phyloP scores from a whole-genome alignment of 306 rosid species.

The Vigna radiata region DNA sequence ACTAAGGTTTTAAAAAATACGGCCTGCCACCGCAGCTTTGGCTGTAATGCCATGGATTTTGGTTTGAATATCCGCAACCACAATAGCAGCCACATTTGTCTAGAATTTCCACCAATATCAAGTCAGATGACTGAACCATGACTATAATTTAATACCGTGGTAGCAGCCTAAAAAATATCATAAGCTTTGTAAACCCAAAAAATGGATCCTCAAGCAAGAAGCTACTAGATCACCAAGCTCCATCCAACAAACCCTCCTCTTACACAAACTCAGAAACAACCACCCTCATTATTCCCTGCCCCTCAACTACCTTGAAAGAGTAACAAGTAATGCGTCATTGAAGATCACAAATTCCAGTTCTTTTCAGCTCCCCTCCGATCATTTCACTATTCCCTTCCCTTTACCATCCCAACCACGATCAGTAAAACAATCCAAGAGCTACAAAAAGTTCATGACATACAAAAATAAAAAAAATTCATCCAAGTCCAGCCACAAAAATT shows the following conservation, averaged over 20 bases:
- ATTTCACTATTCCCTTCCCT: constrained; percentile 9
- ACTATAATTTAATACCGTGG: background rate
- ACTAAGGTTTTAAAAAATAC: too few species aligned
- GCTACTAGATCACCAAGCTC: background rate
- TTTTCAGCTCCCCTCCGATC: constrained; percentile 10
- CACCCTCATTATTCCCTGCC: background rate
- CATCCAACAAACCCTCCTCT: background rate
- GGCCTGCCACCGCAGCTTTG: too few species aligned
- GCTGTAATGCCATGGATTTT: too few species aligned
- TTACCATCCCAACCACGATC: constrained; percentile 21
- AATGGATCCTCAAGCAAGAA: background rate
- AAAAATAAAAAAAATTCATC: background rate
- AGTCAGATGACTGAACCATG: too few species aligned
- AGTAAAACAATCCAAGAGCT: constrained; percentile 8
- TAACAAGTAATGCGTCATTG: background rate
- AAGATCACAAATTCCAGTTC: constrained; percentile 10
- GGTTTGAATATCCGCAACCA: too few species aligned
- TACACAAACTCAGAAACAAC: constrained; percentile 6
- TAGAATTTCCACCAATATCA: too few species aligned
- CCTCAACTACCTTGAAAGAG: background rate
- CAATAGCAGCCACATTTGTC: too few species aligned
- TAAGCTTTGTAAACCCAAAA: background rate
- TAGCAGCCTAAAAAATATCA: background rate
- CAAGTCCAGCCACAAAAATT: background rate
- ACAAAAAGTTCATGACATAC: background rate